phyloP scores from a whole-genome alignment of 176 grass and related monocot genomes.

The Microstegium vimineum region DNA sequence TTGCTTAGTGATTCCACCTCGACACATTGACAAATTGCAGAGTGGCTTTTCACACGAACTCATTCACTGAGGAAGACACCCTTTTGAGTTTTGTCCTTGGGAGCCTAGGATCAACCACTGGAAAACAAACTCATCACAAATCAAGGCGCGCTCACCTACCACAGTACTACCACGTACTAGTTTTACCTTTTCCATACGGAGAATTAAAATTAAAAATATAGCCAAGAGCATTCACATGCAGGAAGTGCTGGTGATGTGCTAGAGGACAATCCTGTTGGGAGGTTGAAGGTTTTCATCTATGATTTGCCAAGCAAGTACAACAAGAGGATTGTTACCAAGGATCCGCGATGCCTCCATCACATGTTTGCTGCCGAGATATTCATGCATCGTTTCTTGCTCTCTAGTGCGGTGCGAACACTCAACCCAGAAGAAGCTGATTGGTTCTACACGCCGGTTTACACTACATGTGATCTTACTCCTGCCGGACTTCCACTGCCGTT shows the following conservation, averaged over 20 bases:
- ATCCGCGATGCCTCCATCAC: conserved; percentile 71
- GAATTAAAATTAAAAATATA: background rate
- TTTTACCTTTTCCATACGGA: background rate
- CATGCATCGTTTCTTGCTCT: conserved; percentile 73
- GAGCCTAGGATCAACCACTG: background rate
- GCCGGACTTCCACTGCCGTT: conserved; percentile 83
- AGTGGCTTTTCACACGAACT: no score
- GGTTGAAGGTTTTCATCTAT: conserved; percentile 73
- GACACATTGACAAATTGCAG: background rate
- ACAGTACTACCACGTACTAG: no score
- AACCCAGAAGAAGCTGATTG: conserved; percentile 82
- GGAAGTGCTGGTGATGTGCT: conserved; percentile 91
- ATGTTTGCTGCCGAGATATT: conserved; percentile 92
- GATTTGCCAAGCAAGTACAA: conserved; percentile 84
- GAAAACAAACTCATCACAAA: background rate
- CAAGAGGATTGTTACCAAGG: conserved; percentile 64
- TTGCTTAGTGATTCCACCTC: background rate
- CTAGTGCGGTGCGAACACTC: conserved; percentile 72
- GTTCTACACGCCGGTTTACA: conserved; percentile 80
- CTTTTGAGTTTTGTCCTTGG: no score
- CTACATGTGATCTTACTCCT: conserved; percentile 82
- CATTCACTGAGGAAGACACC: no score
- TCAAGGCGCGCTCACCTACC: background rate
- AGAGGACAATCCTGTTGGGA: conserved; percentile 77
- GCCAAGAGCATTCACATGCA: conserved; percentile 20